A percentile compares a stretch with the other conserved stretches of the same genome.
Evolutionary conservation across 2,329 filamentous ascomycete genomes (phyloP).

Genomic region (Ophiostoma himal-ulmi): DNA sequence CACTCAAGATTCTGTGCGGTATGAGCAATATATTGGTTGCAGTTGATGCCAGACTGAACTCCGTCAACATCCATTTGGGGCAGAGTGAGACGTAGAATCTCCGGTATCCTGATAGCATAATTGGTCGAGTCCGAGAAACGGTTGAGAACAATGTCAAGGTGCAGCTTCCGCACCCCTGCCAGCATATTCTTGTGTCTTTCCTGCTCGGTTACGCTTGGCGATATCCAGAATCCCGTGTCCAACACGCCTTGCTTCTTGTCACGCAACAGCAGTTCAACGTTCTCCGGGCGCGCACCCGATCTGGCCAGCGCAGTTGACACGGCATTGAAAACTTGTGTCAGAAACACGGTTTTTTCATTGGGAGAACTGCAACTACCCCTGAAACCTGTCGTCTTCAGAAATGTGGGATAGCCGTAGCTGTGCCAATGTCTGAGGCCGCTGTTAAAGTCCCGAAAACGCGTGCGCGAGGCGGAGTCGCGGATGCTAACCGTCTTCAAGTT

Average conservation of each 20-base stretch:
- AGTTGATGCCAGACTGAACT: background rate
- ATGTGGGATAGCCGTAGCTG: constrained; percentile 41
- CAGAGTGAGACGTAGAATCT: background rate
- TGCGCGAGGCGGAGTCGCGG: constrained; percentile 50
- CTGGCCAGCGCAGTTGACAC: background rate
- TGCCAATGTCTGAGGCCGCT: constrained; percentile 39
- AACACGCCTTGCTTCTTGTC: background rate
- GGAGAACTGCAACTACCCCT: constrained; percentile 31
- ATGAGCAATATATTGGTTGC: background rate
- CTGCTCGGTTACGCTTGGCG: background rate
- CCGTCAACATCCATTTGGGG: background rate
- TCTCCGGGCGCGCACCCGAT: background rate
- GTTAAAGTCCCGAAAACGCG: constrained; percentile 45
- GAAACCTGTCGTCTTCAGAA: constrained; percentile 29
- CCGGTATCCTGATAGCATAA: too few species aligned
- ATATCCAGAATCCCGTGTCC: background rate
- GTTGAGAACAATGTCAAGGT: constrained; percentile 40
- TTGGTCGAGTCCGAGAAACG: too few species aligned
- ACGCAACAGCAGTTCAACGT: background rate
- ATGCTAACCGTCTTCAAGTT: constrained; percentile 53
- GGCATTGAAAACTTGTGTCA: background rate
- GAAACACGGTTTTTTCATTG: background rate
- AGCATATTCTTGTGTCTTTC: background rate
- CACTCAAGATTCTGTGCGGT: constrained; percentile 41
- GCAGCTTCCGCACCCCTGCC: constrained; percentile 30